phyloP scores from a whole-genome alignment of 2,329 filamentous ascomycete species.

The Arthroderma uncinatum region DNA sequence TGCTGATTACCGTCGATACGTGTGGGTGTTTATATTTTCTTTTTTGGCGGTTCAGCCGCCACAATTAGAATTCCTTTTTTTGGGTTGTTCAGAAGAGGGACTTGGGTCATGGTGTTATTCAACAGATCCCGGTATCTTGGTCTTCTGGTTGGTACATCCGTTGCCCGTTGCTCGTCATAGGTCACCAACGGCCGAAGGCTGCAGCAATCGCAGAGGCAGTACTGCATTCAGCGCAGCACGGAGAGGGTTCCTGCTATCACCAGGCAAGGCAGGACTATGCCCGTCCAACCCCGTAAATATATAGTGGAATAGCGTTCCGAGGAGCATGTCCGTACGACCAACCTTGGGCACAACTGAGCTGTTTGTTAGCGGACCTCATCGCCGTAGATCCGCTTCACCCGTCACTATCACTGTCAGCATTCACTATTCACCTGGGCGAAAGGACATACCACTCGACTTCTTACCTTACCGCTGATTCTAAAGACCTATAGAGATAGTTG shows the following conservation, averaged over 20 bases:
- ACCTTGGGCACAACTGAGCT: neutral
- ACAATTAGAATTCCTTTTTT: slow-evolving; percentile 5
- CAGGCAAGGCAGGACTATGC: neutral
- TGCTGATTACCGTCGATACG: neutral
- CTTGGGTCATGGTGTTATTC: slow-evolving; percentile 1
- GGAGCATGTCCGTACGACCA: slow-evolving; percentile 2
- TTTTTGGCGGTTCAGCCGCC: slow-evolving; percentile 15
- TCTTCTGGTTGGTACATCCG: slow-evolving; percentile 2
- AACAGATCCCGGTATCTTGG: slow-evolving; percentile 2
- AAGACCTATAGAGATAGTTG: neutral
- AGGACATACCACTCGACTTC: neutral
- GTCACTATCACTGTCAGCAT: too few relatives aligned
- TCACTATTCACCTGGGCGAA: too few relatives aligned
- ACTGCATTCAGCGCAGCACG: too few relatives aligned
- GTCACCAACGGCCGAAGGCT: neutral
- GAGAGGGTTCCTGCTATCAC: neutral
- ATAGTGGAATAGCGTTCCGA: neutral
- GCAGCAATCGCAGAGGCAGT: neutral
- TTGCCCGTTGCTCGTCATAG: neutral
- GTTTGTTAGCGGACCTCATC: neutral
- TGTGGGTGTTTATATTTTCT: slow-evolving; percentile 7
- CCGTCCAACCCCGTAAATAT: slow-evolving; percentile 1
- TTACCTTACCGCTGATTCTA: neutral
- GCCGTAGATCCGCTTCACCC: neutral
- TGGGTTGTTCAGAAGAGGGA: slow-evolving; percentile 1